Base-by-base conservation (phyloP, 148 eudicot species). In the Tetragonia tetragonoides region DNA sequence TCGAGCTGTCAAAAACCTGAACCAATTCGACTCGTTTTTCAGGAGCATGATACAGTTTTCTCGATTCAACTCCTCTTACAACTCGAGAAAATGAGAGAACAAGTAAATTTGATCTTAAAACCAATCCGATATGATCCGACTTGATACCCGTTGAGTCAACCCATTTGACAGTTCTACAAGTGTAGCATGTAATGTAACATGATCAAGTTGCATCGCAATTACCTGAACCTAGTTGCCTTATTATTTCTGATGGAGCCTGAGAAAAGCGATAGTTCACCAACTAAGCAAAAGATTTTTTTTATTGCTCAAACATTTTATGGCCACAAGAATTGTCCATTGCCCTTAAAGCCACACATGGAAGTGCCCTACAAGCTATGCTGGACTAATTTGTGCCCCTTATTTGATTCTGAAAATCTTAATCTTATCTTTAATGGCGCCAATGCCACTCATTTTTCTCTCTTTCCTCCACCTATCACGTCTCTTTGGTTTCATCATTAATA, bases 301-400 rank as follows among this genome's bases (percentile, higher is more conserved):
- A 62, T 18, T 70, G 39, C 68, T 24, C 60, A 24, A 41, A 51
- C 38, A 49, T 8, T 70, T 70, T 1, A 37, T 71, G 72, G 17
- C 84, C 84, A 81, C 81, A 77, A 73, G 39, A 15, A 66, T 72
- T 66, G 56, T 47, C 42, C 11, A 39, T 64, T 2, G 12, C 28
- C 15, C 7, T 38, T 15, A 61, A 42, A 49, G 47, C 84, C 81
- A 68, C 84, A 68, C 51, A 70, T 63, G 9, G 42, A 3, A 5
- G 8, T 77, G 65, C 71, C 84, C 81, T 68, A 73, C 84, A 66
- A 42, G 34, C 57, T 60, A 54, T 67, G 81, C 68, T 78, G 84
- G 70, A 10, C 60, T 23, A 51, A n/a, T 78, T 40, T 41, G 8
- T 68, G 39, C 84, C 84, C 75, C 68, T 78, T 60, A 78, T 82